A percentile compares a stretch with the other conserved stretches of the same genome.
These are phyloP conservation scores for Nicotiana tomentosiformis DNA, from an alignment of 257 asterid genomes.

Conservation along the genomic window DNA sequence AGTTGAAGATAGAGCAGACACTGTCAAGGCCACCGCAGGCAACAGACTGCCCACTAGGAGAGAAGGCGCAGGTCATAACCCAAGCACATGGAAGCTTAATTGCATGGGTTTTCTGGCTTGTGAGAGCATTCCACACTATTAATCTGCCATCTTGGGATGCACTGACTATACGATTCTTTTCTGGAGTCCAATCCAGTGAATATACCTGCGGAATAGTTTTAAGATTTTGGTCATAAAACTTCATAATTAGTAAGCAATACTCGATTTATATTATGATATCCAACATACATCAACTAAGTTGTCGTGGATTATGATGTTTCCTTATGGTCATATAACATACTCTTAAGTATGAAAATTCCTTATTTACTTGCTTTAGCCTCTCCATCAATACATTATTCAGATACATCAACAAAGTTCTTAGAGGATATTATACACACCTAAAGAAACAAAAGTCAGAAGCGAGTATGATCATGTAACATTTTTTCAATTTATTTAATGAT, in stretches of 20 bases:
- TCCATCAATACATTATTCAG: background rate
- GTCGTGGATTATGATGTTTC: background rate
- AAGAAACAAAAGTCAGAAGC: background rate
- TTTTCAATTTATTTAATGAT: background rate
- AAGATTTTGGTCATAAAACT: slow-evolving; percentile 2
- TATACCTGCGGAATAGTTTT: slow-evolving; percentile 51
- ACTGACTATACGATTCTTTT: slow-evolving; percentile 90
- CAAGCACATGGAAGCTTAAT: slow-evolving; percentile 95
- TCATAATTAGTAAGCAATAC: background rate
- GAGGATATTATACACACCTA: background rate
- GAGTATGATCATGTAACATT: background rate
- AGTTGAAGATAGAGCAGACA: slow-evolving; percentile 85
- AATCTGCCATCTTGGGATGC: slow-evolving; percentile 98
- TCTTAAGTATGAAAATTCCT: background rate
- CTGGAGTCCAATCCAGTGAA: slow-evolving; percentile 97
- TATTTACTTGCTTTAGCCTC: background rate
- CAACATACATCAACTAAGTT: background rate
- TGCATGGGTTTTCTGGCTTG: slow-evolving; percentile 96
- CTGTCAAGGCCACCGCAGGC: slow-evolving; percentile 99
- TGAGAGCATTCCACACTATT: slow-evolving; percentile 97
- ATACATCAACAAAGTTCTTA: background rate
- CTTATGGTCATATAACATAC: background rate
- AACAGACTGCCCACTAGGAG: slow-evolving; percentile 87
- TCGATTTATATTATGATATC: background rate
- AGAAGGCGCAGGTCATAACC: slow-evolving; percentile 99